Conservation (phyloP, 176 grass and related monocot genomes). For the Puya raimondii region DNA sequence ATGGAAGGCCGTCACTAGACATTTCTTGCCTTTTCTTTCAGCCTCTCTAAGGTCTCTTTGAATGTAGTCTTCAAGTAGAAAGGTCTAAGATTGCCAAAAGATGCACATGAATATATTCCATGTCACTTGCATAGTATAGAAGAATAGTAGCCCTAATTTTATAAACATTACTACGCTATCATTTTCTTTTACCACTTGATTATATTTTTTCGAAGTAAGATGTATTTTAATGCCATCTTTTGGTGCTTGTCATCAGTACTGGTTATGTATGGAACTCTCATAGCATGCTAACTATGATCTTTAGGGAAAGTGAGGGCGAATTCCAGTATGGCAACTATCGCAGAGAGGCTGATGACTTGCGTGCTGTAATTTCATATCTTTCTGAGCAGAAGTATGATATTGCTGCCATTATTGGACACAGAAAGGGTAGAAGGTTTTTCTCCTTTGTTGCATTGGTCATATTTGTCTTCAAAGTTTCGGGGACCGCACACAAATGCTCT, state of each 20-base stretch:
- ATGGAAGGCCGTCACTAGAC: background rate
- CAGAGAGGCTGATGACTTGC: conserved; percentile 71
- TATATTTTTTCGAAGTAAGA: background rate
- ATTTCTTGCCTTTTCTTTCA: background rate
- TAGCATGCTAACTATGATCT: background rate
- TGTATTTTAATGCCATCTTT: background rate
- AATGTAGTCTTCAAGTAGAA: too few relatives aligned
- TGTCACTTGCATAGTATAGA: too few relatives aligned
- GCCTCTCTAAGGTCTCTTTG: background rate
- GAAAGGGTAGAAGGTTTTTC: conserved; percentile 50
- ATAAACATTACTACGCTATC: too few relatives aligned
- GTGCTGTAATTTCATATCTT: conserved; percentile 50
- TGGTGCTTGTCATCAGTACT: background rate
- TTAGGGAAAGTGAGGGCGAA: conserved; percentile 72
- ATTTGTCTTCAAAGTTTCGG: background rate
- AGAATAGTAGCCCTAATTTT: too few relatives aligned
- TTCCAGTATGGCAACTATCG: conserved; percentile 72
- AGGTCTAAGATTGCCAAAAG: too few relatives aligned
- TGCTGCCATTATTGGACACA: conserved; percentile 75
- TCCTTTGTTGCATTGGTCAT: conserved; percentile 2
- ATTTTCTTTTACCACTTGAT: too few relatives aligned
- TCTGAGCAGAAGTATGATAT: conserved; percentile 51
- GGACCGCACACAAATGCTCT: too few relatives aligned
- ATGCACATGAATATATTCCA: too few relatives aligned
- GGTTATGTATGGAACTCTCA: background rate